These are phyloP conservation scores for Aspergillus hancockii DNA, from an alignment of 495 filamentous ascomycete species.

Conservation along the genomic window DNA sequence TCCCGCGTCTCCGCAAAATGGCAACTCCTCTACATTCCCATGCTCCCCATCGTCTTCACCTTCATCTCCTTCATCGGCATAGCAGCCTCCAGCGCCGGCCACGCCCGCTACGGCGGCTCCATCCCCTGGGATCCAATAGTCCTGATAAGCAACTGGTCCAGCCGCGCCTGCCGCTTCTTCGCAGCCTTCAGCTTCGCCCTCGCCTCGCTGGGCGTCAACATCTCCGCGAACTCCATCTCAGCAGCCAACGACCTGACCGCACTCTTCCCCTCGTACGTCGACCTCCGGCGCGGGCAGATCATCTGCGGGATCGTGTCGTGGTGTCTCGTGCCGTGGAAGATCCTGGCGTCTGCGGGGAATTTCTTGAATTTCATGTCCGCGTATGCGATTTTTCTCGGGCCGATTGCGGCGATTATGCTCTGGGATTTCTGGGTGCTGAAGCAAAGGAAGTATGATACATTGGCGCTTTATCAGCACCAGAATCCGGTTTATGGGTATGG, in stretches of 20 bases:
- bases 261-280: conserved; percentile 58
- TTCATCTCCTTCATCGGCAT: conserved; percentile 54
- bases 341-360: conserved; percentile 56
- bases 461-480: conserved; percentile 46
- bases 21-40: conserved; percentile 49
- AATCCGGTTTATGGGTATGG: conserved; percentile 52
- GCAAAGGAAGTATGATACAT: conserved; percentile 57
- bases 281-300: conserved; percentile 64
- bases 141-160: conserved; percentile 48
- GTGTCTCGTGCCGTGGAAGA: conserved; percentile 66
- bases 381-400: conserved; percentile 67
- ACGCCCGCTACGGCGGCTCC: conserved; percentile 37
- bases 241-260: conserved; percentile 65
- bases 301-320: conserved; percentile 60
- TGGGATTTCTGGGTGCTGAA: conserved; percentile 71
- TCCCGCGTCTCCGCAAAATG: conserved; percentile 43
- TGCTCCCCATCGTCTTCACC: conserved; percentile 51
- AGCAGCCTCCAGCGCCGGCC: conserved; percentile 45
- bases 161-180: conserved; percentile 54
- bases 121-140: conserved; percentile 50
- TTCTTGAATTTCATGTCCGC: conserved; percentile 65
- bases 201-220: conserved; percentile 53
- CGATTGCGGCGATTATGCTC: conserved; percentile 66
- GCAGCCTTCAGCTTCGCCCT: conserved; percentile 49
- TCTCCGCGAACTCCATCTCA: conserved; percentile 66